A percentile compares a stretch with the other conserved stretches of the same genome.
phyloP scores from a whole-genome alignment of 2,329 filamentous ascomycete genomes.

The Phialophora tarda region DNA sequence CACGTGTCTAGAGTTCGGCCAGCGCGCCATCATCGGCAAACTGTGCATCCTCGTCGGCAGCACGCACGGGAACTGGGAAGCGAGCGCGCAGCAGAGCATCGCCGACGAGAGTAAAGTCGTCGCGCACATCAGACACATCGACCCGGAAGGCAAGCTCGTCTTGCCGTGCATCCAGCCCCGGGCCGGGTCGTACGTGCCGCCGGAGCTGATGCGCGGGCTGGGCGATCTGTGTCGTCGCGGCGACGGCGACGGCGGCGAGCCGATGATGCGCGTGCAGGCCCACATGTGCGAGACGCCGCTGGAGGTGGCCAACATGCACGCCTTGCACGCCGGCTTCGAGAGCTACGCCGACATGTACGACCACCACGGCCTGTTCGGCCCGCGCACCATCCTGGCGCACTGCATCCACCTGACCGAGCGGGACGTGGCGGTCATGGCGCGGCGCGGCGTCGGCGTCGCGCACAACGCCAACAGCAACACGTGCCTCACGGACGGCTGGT shows the following conservation, averaged over 20 bases:
- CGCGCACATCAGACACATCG: slow-evolving; percentile 50
- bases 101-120: slow-evolving; percentile 42
- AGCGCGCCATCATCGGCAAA: slow-evolving; percentile 52
- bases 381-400: slow-evolving; percentile 65
- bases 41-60: slow-evolving; percentile 60
- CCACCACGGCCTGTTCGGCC: slow-evolving; percentile 58
- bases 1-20: slow-evolving; percentile 58
- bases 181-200: slow-evolving; percentile 63
- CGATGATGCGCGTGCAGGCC: slow-evolving; percentile 64
- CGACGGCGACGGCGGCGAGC: slow-evolving; percentile 46
- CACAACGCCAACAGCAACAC: slow-evolving; percentile 68
- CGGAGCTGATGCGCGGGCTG: slow-evolving; percentile 59
- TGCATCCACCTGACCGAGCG: slow-evolving; percentile 67
- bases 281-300: slow-evolving; percentile 68
- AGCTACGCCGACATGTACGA: slow-evolving; percentile 64
- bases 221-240: slow-evolving; percentile 55
- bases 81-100: slow-evolving; percentile 35
- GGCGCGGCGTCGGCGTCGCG: slow-evolving; percentile 60
- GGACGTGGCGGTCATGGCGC: slow-evolving; percentile 46
- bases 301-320: slow-evolving; percentile 59
- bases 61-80: slow-evolving; percentile 64
- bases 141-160: slow-evolving; percentile 53
- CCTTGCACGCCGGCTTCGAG: slow-evolving; percentile 59
- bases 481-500: slow-evolving; percentile 41
- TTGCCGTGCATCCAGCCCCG: slow-evolving; percentile 59